Conservation (phyloP, 2,329 filamentous ascomycete genomes). For the Fonsecaea pugnacius region DNA sequence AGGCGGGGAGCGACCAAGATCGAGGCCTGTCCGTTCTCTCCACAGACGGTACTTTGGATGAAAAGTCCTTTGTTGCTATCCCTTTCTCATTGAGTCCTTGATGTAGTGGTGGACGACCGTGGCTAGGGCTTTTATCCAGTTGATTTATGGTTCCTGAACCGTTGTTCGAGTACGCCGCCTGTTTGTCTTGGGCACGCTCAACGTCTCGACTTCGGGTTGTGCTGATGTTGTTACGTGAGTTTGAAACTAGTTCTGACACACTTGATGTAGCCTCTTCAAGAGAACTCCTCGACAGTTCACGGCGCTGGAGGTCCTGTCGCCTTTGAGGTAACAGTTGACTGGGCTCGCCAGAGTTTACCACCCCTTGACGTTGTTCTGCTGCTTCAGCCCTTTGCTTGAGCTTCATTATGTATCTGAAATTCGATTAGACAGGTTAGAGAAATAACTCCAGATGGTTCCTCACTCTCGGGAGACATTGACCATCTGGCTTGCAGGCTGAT, state of each 20-base stretch:
- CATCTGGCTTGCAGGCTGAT: conserved; percentile 2
- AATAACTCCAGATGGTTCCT: not conserved
- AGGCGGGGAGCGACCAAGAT: not conserved
- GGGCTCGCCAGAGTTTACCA: not conserved
- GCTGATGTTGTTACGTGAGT: not conserved
- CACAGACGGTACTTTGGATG: not conserved
- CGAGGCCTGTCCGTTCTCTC: not conserved
- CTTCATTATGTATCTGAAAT: not conserved
- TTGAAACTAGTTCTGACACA: not conserved
- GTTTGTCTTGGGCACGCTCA: not conserved
- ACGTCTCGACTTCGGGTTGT: not conserved
- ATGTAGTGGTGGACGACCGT: not conserved
- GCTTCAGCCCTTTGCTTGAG: conserved; percentile 1
- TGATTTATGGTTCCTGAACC: not conserved
- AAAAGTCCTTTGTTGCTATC: not conserved
- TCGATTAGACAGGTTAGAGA: not conserved
- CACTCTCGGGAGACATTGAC: conserved; percentile 1
- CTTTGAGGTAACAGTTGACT: not conserved
- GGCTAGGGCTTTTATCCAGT: not conserved
- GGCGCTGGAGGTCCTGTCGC: not conserved
- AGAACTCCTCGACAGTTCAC: not conserved
- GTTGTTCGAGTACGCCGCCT: not conserved
- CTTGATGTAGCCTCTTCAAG: not conserved
- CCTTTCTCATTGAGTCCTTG: not conserved
- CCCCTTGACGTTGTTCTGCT: not conserved